phyloP scores from a whole-genome alignment of 768 basidiomycete genomes.

The Boletus reticulatus region DNA sequence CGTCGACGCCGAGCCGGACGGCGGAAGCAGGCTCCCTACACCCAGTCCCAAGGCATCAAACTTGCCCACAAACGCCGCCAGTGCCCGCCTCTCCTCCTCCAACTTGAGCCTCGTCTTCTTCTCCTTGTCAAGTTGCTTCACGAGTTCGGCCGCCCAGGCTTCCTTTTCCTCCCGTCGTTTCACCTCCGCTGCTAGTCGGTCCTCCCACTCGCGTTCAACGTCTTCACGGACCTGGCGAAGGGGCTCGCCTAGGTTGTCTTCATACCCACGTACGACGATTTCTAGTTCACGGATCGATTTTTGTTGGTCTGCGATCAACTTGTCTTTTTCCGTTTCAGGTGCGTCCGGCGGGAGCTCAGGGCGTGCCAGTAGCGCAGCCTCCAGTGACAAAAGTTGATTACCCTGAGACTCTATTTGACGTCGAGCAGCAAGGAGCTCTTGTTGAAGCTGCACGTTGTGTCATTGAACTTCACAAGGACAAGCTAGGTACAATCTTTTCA shows the following conservation, averaged over 20 bases:
- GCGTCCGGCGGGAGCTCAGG: constrained; percentile 65
- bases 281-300: constrained; percentile 80
- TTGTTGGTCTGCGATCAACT: constrained; percentile 66
- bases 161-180: constrained; percentile 66
- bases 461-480: not conserved
- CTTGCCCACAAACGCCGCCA: constrained; percentile 78
- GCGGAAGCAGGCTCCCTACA: constrained; percentile 32
- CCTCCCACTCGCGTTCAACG: constrained; percentile 71
- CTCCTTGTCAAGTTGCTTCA: constrained; percentile 76
- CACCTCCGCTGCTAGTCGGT: constrained; percentile 55
- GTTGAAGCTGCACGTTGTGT: constrained; percentile 58
- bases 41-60: constrained; percentile 73
- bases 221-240: constrained; percentile 65
- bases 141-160: constrained; percentile 71
- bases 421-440: constrained; percentile 79
- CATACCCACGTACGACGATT: constrained; percentile 65
- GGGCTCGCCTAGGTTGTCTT: constrained; percentile 70
- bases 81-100: constrained; percentile 75
- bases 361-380: constrained; percentile 70
- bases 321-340: constrained; percentile 72
- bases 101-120: constrained; percentile 65
- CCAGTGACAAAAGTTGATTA: constrained; percentile 80
- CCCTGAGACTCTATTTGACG: constrained; percentile 78
- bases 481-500: not conserved
- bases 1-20: constrained; percentile 14